phyloP scores from a whole-genome alignment of 78 protist species.

The Tieghemostelium lacteum region DNA sequence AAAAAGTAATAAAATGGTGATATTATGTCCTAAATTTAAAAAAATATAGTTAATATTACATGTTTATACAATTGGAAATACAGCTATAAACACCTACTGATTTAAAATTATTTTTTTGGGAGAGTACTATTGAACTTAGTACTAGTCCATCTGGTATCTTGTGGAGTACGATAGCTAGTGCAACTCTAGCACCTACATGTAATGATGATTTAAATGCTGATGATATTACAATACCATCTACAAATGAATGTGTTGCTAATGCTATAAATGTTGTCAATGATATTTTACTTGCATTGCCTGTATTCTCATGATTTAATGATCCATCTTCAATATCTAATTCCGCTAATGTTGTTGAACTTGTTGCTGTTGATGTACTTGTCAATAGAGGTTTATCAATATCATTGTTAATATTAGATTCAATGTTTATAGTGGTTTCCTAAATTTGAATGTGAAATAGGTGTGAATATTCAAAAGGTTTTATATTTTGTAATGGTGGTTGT shows the following conservation, averaged over 20 bases:
- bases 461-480: too few species aligned
- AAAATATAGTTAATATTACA: too few species aligned
- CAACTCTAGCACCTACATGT: constrained; percentile 67
- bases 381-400: not conserved
- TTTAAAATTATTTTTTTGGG: constrained; percentile 40
- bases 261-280: constrained; percentile 64
- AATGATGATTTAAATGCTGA: constrained; percentile 58
- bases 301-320: not conserved
- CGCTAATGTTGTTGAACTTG: not conserved
- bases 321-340: not conserved
- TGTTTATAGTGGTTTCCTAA: not conserved
- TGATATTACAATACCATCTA: constrained; percentile 72
- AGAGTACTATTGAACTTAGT: constrained; percentile 43
- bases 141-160: constrained; percentile 74
- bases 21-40: not conserved
- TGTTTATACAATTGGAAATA: too few species aligned
- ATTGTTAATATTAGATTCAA: not conserved
- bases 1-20: constrained; percentile 55
- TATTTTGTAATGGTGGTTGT: too few species aligned
- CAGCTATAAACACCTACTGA: too few species aligned
- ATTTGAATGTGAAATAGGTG: too few species aligned
- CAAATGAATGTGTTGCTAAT: constrained; percentile 64
- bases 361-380: not conserved
- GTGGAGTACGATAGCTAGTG: constrained; percentile 64
- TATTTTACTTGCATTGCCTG: constrained; percentile 7